These are phyloP conservation scores for Phoma sp. DNA, from an alignment of 2,329 filamentous ascomycete genomes.

Conservation along the genomic window DNA sequence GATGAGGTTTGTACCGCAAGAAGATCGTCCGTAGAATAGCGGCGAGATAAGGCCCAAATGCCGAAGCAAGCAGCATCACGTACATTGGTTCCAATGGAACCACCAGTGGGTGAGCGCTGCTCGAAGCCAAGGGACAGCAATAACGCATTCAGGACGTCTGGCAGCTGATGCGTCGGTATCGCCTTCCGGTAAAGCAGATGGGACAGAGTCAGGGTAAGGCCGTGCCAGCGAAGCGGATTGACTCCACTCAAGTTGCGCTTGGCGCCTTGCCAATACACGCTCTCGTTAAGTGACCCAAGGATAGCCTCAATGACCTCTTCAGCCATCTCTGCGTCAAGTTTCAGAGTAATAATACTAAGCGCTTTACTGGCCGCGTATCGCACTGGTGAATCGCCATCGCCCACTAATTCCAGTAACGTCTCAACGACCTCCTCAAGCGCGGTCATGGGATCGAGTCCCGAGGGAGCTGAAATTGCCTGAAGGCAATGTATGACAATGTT, in stretches of 20 bases:
- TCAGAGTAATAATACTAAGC: slow-evolving; percentile 83
- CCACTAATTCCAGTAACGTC: slow-evolving; percentile 77
- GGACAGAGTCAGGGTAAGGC: slow-evolving; percentile 83
- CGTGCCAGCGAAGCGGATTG: slow-evolving; percentile 88
- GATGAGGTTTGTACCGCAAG: slow-evolving; percentile 62
- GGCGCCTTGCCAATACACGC: slow-evolving; percentile 63
- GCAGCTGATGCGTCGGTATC: slow-evolving; percentile 73
- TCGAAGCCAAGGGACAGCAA: slow-evolving; percentile 86
- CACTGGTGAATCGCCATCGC: slow-evolving; percentile 90
- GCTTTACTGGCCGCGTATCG: slow-evolving; percentile 91
- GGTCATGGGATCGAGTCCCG: slow-evolving; percentile 48
- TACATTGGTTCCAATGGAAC: slow-evolving; percentile 85
- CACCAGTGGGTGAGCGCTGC: slow-evolving; percentile 84
- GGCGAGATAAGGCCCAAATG: slow-evolving; percentile 88
- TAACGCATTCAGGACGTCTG: slow-evolving; percentile 77
- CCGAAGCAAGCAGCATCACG: slow-evolving; percentile 96
- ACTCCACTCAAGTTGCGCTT: slow-evolving; percentile 74
- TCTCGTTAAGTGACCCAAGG: slow-evolving; percentile 70
- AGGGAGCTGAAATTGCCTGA: slow-evolving; percentile 42
- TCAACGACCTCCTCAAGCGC: slow-evolving; percentile 80
- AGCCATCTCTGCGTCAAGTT: slow-evolving; percentile 80
- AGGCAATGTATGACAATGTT: slow-evolving; percentile 74
- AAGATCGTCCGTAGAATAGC: slow-evolving; percentile 83
- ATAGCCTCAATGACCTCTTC: slow-evolving; percentile 87
- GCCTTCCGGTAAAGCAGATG: slow-evolving; percentile 87